Percentiles rank a stretch among this genome's conserved stretches.
Evolutionary conservation across 768 basidiomycete genomes (phyloP).

Genomic region (Mycena chlorophos): DNA sequence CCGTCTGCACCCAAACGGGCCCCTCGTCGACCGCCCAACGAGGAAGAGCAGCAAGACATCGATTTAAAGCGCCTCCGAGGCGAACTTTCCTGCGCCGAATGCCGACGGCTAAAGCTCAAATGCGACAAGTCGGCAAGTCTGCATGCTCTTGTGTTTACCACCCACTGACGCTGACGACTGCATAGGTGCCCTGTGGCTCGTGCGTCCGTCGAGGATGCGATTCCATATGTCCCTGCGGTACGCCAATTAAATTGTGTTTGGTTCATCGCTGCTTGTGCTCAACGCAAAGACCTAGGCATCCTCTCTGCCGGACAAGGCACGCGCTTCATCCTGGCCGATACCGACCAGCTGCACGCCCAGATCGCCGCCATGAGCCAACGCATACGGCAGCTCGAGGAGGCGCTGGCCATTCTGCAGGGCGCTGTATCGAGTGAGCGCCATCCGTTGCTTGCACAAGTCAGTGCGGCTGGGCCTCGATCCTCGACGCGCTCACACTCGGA

Average conservation of each 20-base stretch:
- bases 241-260: slow-evolving; percentile 7
- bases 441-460: slow-evolving; percentile 47
- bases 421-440: slow-evolving; percentile 58
- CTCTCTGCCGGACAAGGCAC: slow-evolving; percentile 55
- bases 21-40: slow-evolving; percentile 44
- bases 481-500: background rate
- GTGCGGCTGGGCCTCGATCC: background rate
- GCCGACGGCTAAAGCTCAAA: slow-evolving; percentile 49
- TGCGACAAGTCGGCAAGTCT: too few relatives aligned
- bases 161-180: too few relatives aligned
- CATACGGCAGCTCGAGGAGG: slow-evolving; percentile 70
- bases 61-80: slow-evolving; percentile 53
- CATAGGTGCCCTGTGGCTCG: slow-evolving; percentile 50
- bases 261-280: background rate
- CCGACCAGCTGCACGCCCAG: slow-evolving; percentile 63
- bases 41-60: slow-evolving; percentile 54
- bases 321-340: slow-evolving; percentile 65
- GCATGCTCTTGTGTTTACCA: too few relatives aligned
- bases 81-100: slow-evolving; percentile 56
- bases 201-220: slow-evolving; percentile 60
- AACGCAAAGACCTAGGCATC: slow-evolving; percentile 37
- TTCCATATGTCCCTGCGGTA: slow-evolving; percentile 64
- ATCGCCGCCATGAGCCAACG: slow-evolving; percentile 67
- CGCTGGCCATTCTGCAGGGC: slow-evolving; percentile 60
- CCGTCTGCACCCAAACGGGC: slow-evolving; percentile 31